Conservation (phyloP, 2,329 filamentous ascomycete genomes). For the Aphanocladium album region DNA sequence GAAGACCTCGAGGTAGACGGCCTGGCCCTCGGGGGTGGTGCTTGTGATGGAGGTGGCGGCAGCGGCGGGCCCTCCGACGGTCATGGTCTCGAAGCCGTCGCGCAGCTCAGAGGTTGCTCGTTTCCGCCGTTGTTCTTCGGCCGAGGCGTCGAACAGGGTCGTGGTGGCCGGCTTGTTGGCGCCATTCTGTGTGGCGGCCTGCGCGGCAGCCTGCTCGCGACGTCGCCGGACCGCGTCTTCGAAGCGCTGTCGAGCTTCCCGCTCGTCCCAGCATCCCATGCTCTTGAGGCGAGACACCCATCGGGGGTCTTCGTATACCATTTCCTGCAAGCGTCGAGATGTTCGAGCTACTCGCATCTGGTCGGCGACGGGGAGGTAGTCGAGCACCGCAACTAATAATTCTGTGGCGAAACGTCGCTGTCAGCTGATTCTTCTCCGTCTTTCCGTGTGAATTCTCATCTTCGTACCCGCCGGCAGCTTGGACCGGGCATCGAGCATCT, state of each 20-base stretch:
- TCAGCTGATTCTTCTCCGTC: constrained; percentile 5
- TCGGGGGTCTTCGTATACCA: constrained; percentile 96
- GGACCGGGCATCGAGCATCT: constrained; percentile 74
- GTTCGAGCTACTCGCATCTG: constrained; percentile 80
- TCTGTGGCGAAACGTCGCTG: constrained; percentile 46
- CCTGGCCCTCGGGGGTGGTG: constrained; percentile 52
- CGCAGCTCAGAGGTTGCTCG: constrained; percentile 28
- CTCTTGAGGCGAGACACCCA: constrained; percentile 83
- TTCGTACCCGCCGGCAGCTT: constrained; percentile 72
- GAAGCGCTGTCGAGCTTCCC: constrained; percentile 73
- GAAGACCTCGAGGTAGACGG: constrained; percentile 63
- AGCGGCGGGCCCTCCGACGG: constrained; percentile 41
- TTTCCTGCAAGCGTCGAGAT: constrained; percentile 84
- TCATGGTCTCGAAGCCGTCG: constrained; percentile 79
- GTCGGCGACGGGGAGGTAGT: constrained; percentile 81
- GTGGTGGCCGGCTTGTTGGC: constrained; percentile 26
- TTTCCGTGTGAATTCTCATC: too few relatives aligned
- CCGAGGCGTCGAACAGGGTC: constrained; percentile 69
- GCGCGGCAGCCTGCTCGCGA: constrained; percentile 45
- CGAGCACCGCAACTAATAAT: constrained; percentile 80
- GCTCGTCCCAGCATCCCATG: constrained; percentile 91
- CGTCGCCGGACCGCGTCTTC: constrained; percentile 64
- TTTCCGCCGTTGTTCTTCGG: constrained; percentile 58
- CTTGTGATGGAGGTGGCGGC: too few relatives aligned
- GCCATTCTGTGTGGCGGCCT: constrained; percentile 18